These are phyloP conservation scores for Rhodotorula glutinis DNA, from an alignment of 1,284 basidiomycete genomes.

Conservation along the genomic window DNA sequence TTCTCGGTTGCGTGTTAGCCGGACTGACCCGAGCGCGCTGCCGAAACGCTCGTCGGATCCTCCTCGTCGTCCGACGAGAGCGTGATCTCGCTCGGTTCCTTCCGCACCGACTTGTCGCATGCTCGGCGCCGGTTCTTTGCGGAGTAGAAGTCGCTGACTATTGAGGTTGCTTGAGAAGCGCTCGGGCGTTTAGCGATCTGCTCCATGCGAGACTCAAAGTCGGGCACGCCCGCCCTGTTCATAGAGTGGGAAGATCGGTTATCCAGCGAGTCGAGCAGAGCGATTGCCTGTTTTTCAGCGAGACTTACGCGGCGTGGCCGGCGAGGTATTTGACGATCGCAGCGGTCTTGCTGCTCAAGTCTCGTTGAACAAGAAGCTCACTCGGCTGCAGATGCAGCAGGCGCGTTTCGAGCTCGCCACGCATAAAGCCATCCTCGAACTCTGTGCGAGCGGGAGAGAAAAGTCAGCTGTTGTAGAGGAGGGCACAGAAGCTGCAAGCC, in stretches of 20 bases:
- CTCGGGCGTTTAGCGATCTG: conserved; percentile 58
- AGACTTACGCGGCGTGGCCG: conserved; percentile 50
- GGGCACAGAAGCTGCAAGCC: not conserved
- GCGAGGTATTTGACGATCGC: conserved; percentile 72
- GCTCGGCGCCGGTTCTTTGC: not conserved
- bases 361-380: conserved; percentile 62
- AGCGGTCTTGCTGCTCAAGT: conserved; percentile 68
- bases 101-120: not conserved
- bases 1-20: too few species aligned
- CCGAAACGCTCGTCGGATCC: not conserved
- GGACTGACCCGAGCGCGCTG: too few species aligned
- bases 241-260: not conserved
- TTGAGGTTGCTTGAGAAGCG: conserved; percentile 70
- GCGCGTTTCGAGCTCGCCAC: conserved; percentile 83
- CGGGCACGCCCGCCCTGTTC: conserved; percentile 16
- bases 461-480: not conserved
- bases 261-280: not conserved
- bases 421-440: conserved; percentile 66
- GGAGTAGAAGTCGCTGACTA: conserved; percentile 70
- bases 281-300: not conserved
- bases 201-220: conserved; percentile 59
- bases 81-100: conserved; percentile 26
- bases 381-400: conserved; percentile 77
- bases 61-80: conserved; percentile 23
- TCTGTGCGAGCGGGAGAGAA: conserved; percentile 9